Evolutionary conservation across 2,329 filamentous ascomycete species (phyloP).

Genomic region (Penicillium sumatraense): DNA sequence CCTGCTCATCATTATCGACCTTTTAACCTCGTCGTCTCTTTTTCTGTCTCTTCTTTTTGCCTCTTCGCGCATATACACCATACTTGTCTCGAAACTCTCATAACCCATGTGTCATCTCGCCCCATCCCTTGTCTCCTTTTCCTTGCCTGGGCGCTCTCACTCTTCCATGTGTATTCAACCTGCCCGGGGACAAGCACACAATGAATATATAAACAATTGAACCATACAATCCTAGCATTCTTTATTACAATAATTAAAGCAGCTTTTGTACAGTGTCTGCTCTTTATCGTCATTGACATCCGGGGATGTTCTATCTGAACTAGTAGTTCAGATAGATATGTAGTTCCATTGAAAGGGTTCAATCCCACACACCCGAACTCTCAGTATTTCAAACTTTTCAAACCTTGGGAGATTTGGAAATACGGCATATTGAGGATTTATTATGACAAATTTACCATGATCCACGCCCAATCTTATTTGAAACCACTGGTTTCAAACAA

Average conservation of each 20-base stretch:
- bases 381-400: too few relatives aligned
- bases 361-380: too few relatives aligned
- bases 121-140: conserved; percentile 16
- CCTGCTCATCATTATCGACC: conserved; percentile 6
- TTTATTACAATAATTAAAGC: background rate
- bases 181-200: conserved; percentile 23
- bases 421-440: too few relatives aligned
- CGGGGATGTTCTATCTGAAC: too few relatives aligned
- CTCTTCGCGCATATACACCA: conserved; percentile 29
- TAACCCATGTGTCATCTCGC: conserved; percentile 19
- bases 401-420: too few relatives aligned
- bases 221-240: background rate
- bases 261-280: background rate
- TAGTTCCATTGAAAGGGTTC: too few relatives aligned
- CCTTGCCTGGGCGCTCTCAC: conserved; percentile 12
- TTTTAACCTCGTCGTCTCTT: conserved; percentile 10
- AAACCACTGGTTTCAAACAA: too few relatives aligned
- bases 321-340: too few relatives aligned
- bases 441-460: too few relatives aligned
- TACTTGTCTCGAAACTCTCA: conserved; percentile 15
- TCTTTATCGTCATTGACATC: too few relatives aligned
- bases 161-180: conserved; percentile 23
- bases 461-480: too few relatives aligned
- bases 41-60: conserved; percentile 5
- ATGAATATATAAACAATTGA: conserved; percentile 30